Percentiles rank a stretch among this genome's conserved stretches.
phyloP scores from a whole-genome alignment of 495 filamentous ascomycete genomes.

The Rhizodiscina lignyota region DNA sequence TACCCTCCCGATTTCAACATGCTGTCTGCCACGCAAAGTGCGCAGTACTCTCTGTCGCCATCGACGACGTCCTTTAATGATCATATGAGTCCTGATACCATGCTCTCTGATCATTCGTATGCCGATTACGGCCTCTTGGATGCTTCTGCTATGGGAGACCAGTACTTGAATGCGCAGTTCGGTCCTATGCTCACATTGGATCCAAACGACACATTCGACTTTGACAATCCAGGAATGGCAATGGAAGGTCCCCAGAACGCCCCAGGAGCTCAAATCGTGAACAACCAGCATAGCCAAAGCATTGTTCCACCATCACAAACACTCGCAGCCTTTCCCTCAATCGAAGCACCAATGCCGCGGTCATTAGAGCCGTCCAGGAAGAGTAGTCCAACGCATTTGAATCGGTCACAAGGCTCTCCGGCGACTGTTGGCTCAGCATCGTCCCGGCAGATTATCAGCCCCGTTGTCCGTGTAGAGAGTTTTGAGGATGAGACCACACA shows the following conservation, averaged over 20 bases:
- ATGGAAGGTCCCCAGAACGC: too few relatives aligned
- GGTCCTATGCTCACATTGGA: not conserved
- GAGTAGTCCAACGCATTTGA: slow-evolving; percentile 10
- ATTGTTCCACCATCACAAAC: too few relatives aligned
- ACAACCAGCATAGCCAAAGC: too few relatives aligned
- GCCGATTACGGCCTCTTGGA: not conserved
- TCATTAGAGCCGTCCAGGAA: slow-evolving; percentile 9
- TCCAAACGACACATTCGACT: too few relatives aligned
- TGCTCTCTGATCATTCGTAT: not conserved
- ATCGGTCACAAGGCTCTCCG: too few relatives aligned
- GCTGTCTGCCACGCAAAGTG: too few relatives aligned
- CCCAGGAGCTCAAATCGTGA: too few relatives aligned
- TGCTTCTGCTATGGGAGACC: not conserved
- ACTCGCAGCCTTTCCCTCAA: slow-evolving; percentile 13
- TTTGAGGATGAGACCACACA: too few relatives aligned
- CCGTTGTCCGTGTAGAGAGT: slow-evolving; percentile 12
- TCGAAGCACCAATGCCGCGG: slow-evolving; percentile 7
- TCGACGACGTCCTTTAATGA: not conserved
- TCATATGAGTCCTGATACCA: not conserved
- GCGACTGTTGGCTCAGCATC: too few relatives aligned
- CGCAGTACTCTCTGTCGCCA: not conserved
- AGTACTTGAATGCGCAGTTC: not conserved
- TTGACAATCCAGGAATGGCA: too few relatives aligned
- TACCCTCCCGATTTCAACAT: too few relatives aligned
- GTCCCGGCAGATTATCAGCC: too few relatives aligned